Conservation (phyloP, 495 filamentous ascomycete genomes). For the Immersiella caudata region DNA sequence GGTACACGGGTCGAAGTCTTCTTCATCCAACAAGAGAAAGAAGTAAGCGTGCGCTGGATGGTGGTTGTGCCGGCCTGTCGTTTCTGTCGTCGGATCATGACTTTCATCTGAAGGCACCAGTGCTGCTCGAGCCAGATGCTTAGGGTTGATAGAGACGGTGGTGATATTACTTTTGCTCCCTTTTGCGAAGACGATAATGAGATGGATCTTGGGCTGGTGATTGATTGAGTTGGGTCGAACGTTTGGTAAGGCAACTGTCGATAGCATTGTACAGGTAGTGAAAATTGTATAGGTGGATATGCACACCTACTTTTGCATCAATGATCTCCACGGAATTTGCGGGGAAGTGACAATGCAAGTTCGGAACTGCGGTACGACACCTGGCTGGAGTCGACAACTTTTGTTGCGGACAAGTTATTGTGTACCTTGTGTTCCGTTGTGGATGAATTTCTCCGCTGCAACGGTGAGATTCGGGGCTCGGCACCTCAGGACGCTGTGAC, state of each 20-base stretch:
- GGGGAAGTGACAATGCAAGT: not conserved
- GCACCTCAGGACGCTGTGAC: not conserved
- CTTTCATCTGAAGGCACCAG: too few relatives aligned
- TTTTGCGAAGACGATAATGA: too few relatives aligned
- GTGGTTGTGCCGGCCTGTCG: not conserved
- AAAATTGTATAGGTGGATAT: not conserved
- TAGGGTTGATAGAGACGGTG: too few relatives aligned
- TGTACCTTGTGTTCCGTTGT: not conserved
- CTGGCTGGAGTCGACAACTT: not conserved
- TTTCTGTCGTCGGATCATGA: not conserved
- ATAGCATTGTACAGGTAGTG: not conserved
- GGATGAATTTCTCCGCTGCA: not conserved
- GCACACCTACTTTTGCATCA: not conserved
- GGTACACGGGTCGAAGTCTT: not conserved
- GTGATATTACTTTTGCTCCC: too few relatives aligned
- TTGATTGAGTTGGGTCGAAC: too few relatives aligned
- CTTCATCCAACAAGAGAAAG: conserved; percentile 2
- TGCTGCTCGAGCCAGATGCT: too few relatives aligned
- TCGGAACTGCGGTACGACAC: not conserved
- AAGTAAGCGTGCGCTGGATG: not conserved
- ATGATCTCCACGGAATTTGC: not conserved
- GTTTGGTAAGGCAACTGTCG: too few relatives aligned
- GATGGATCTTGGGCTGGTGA: too few relatives aligned
- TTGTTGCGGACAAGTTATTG: too few relatives aligned
- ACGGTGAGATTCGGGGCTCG: not conserved